Base-by-base conservation (phyloP, 306 rosid species). In the Medicago lupulina region DNA sequence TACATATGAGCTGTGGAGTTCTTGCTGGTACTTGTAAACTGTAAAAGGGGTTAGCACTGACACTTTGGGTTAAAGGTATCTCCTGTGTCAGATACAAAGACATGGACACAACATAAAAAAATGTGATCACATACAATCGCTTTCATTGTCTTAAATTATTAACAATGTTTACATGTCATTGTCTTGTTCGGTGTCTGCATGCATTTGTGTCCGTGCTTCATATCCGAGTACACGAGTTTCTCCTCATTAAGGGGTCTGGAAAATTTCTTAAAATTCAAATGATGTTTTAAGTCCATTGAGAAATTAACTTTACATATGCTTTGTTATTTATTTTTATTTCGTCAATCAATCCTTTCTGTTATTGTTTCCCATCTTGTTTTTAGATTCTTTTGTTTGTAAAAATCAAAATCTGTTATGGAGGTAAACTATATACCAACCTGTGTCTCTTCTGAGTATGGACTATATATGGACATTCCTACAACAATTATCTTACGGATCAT, bases 211-310 rank as follows among this genome's bases (percentile, higher is more conserved):
- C 54, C 0, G 18, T 49, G 55, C 8, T n/a, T 50, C 57, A 6
- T n/a, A 50, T 55, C 41, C 0, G 67, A 31, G 7, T 14, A 19
- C 17, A 61, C 8, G 19, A 15, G 19, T 18, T 15, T 60, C 11
- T 19, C 67, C 67, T 41, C 40, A 31, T 31, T 61, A 9, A 14
- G 41, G 40, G 17, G 57, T 59, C 28, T 49, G 10, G 16, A 19
- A 60, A 34, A 4, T 28, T 10, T 44, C 23, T 17, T 51, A 53
- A 28, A 63, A 51, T 65, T 51, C 50, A 61, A 6, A 31, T 60
- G 67, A 73, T 67, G 66, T 66, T 77, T 73, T 60, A n/a, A 55
- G 54, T 59, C 38, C 58, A 12, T 19, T 34, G 74, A 54, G 64
- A 50, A 73, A 63, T 67, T 31, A 43, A 38, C 49, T 47, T 57